These are phyloP conservation scores for Coemansia sp. DNA, from an alignment of 192 early-diverging fungal species.

Conservation along the genomic window DNA sequence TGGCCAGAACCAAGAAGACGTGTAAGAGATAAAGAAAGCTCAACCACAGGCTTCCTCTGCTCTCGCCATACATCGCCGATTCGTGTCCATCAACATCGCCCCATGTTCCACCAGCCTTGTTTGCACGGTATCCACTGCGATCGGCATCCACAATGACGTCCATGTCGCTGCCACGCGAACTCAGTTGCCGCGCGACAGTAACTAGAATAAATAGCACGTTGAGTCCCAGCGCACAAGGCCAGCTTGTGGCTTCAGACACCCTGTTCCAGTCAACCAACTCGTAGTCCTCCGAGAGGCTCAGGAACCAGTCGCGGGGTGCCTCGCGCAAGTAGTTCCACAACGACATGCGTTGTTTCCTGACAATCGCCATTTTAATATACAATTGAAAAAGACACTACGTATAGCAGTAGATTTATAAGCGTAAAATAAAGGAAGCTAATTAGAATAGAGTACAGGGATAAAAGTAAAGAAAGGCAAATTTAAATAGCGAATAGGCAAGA, in stretches of 20 bases:
- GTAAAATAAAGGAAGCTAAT: neutral
- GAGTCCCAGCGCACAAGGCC: constrained; percentile 47
- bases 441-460: neutral
- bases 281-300: constrained; percentile 49
- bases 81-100: neutral
- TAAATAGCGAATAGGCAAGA: no score
- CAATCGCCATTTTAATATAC: constrained; percentile 25
- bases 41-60: constrained; percentile 10
- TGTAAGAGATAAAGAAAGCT: constrained; percentile 29
- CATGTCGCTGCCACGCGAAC: constrained; percentile 7
- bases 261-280: constrained; percentile 54
- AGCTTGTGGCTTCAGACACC: constrained; percentile 48
- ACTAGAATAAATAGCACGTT: constrained; percentile 42
- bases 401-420: neutral
- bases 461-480: neutral
- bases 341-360: constrained; percentile 28
- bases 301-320: constrained; percentile 46
- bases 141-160: constrained; percentile 30
- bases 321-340: constrained; percentile 46
- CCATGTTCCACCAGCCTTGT: constrained; percentile 14
- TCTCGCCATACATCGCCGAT: neutral
- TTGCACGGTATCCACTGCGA: constrained; percentile 9
- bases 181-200: constrained; percentile 26
- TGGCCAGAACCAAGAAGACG: constrained; percentile 24
- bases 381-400: neutral